Evolutionary conservation across 2,329 filamentous ascomycete genomes (phyloP).

Genomic region (Colletotrichum lini): DNA sequence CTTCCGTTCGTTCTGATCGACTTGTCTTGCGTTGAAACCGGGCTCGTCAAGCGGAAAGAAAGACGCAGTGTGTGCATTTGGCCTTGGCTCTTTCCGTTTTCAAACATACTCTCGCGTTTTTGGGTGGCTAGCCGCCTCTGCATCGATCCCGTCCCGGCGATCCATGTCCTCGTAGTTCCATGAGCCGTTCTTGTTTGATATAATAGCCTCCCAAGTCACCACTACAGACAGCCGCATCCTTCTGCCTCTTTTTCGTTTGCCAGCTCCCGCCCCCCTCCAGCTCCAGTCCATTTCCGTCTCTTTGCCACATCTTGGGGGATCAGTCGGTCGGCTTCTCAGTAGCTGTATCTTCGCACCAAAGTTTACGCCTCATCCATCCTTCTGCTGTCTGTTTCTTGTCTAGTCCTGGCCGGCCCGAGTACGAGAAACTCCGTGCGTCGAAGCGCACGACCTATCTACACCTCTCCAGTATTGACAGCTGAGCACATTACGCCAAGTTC

Average conservation of each 20-base stretch:
- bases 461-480: constrained; percentile 34
- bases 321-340: not conserved
- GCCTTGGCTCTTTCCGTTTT: constrained; percentile 41
- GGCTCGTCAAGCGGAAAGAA: constrained; percentile 34
- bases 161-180: constrained; percentile 22
- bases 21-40: constrained; percentile 37
- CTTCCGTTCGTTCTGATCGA: constrained; percentile 38
- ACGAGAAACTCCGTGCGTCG: constrained; percentile 11
- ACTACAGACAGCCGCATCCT: not conserved
- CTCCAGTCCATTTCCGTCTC: not conserved
- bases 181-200: constrained; percentile 24
- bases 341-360: constrained; percentile 4
- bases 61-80: constrained; percentile 27
- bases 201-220: constrained; percentile 30
- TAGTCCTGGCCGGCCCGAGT: not conserved
- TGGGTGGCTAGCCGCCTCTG: constrained; percentile 31
- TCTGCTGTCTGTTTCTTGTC: not conserved
- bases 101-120: constrained; percentile 30
- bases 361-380: not conserved
- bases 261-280: constrained; percentile 20
- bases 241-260: not conserved
- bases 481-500: constrained; percentile 32
- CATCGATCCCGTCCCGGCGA: constrained; percentile 34
- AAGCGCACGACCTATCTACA: constrained; percentile 30
- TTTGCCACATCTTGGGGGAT: constrained; percentile 13